Evolutionary conservation across 1,284 basidiomycete species (phyloP).

Genomic region (Naganishia sp.): DNA sequence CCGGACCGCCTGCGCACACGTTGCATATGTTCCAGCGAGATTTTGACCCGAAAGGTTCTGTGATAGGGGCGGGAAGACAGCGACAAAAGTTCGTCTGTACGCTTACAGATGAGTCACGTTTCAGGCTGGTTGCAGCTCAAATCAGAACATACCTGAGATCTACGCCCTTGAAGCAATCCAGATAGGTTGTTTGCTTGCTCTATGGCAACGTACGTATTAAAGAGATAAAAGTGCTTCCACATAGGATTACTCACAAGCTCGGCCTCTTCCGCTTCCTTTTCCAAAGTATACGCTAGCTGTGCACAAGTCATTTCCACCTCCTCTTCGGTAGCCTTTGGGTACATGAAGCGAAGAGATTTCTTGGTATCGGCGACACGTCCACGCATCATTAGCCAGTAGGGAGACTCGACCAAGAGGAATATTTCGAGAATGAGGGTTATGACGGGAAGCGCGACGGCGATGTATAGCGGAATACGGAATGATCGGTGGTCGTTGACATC

Average conservation of each 20-base stretch:
- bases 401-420: constrained; percentile 37
- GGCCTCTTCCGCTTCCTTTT: constrained; percentile 33
- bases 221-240: not conserved
- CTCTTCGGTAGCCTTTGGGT: constrained; percentile 41
- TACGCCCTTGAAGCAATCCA: constrained; percentile 50
- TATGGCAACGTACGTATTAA: not conserved
- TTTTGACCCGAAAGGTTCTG: no score
- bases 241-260: not conserved
- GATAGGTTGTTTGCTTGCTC: constrained; percentile 38
- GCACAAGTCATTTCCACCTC: constrained; percentile 42
- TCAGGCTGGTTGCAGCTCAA: no score
- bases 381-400: constrained; percentile 55
- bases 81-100: no score
- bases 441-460: constrained; percentile 34
- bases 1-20: no score
- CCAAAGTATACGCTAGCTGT: constrained; percentile 34
- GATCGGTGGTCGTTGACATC: no score
- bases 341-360: constrained; percentile 43
- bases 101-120: no score
- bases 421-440: constrained; percentile 33
- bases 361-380: constrained; percentile 52
- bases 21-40: no score
- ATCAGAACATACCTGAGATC: constrained; percentile 38
- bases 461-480: not conserved
- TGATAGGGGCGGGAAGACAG: no score